phyloP scores from a whole-genome alignment of 495 filamentous ascomycete genomes.

The Tuber microsphaerosporum region DNA sequence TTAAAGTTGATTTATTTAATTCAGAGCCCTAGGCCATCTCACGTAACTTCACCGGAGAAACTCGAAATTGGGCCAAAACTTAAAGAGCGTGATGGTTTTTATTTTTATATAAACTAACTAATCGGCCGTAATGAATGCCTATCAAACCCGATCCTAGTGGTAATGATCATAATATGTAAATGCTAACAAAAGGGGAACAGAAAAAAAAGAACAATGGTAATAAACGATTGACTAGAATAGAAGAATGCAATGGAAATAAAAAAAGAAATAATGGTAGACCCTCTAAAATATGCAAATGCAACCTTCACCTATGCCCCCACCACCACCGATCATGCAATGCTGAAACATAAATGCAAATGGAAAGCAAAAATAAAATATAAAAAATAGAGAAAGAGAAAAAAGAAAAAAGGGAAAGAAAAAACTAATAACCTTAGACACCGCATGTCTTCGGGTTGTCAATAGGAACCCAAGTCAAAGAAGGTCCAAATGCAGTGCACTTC shows the following conservation, averaged over 20 bases:
- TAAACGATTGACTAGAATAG: neutral
- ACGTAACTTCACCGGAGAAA: neutral
- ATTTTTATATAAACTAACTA: neutral
- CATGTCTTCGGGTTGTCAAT: conserved; percentile 5
- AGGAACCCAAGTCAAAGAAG: conserved; percentile 4
- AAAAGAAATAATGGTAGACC: neutral
- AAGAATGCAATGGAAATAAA: neutral
- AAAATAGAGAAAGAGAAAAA: no score
- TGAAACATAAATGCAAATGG: neutral
- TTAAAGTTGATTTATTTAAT: neutral
- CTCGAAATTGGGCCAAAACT: neutral
- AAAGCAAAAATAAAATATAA: neutral
- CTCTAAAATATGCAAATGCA: neutral
- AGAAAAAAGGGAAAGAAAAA: neutral
- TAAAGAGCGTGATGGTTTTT: neutral
- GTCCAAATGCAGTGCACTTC: neutral
- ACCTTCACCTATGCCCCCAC: neutral
- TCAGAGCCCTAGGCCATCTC: neutral
- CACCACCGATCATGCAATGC: neutral
- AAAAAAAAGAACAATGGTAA: neutral
- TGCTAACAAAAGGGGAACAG: neutral
- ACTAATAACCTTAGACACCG: conserved; percentile 7
- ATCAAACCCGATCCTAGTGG: neutral
- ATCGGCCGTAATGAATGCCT: neutral
- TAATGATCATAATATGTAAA: neutral